Base-by-base conservation (phyloP, 1,139 yeast species). In the Debaryomycetaceae sp. region DNA sequence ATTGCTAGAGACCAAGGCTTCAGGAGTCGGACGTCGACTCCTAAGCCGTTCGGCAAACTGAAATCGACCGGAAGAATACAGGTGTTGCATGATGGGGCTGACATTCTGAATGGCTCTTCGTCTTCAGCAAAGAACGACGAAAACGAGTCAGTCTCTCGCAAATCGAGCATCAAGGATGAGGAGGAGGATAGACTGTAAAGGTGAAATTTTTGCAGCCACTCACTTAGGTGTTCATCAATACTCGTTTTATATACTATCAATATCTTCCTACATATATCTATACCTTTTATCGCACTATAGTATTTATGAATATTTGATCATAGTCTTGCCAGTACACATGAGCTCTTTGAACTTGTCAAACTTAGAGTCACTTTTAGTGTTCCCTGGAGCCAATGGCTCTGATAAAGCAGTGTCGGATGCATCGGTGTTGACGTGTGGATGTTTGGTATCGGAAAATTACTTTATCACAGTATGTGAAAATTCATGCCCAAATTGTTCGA, bases 371-470 rank as follows among this genome's bases (percentile, higher is more conserved):
- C 58, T 72, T 14, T 59, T 72, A 13, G 54, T 56, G 45, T 54
- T 70, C 24, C 65, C 65, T 0, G 70, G 68, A 2, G 45, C 49
- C 23, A 44, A 46, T 24, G 47, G 46, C 37, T 52, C 52, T 7
- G 52, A 53, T n/a, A 56, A 51, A 5, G 47, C 70, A 2, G 65
- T 72, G 5, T 41, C 65, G 9, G 89, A 85, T 60, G 75, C 81
- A 5, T 70, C 81, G 1, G 75, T 83, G 20, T 64, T 86, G 17
- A 64, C 82, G 0, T 87, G 95, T 63, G 93, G 95, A 0, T 87
- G 95, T 62, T 62, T 86, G 8, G 71, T 83, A 0, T 82, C 91
- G 1, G 85, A 83, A 52, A 51, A 63, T 1, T 63, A 46, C 22
- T 72, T 72, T 50, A 33, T 36, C 14, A 42, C 46, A 4, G 37